Conservation (phyloP, 805 yeast species). For the Deakozyma indianensis region DNA sequence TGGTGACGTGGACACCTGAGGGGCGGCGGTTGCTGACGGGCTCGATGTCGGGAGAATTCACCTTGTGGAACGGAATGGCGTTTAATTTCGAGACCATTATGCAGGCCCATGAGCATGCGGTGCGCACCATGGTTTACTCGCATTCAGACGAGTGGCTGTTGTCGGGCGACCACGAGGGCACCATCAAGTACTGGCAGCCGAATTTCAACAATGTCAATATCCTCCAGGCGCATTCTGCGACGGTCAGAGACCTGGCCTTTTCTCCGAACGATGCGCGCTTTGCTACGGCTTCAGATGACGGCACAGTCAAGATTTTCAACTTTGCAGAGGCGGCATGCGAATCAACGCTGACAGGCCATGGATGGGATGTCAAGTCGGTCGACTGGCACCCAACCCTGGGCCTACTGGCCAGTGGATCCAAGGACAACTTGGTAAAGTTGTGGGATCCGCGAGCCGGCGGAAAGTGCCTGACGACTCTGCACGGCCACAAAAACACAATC, state of each 20-base stretch:
- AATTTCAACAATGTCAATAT: constrained; percentile 88
- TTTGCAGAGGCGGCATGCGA: constrained; percentile 79
- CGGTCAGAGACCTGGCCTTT: constrained; percentile 75
- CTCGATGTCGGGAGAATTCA: constrained; percentile 86
- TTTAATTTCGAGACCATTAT: constrained; percentile 92
- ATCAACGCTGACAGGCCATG: constrained; percentile 71
- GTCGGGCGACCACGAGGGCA: constrained; percentile 88
- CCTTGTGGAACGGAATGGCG: constrained; percentile 91
- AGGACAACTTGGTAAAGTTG: constrained; percentile 80
- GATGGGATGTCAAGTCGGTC: constrained; percentile 96
- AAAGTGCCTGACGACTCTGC: constrained; percentile 60
- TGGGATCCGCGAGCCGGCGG: constrained; percentile 87
- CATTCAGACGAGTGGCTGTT: constrained; percentile 90
- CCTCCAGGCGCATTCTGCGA: constrained; percentile 60
- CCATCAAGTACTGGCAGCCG: constrained; percentile 92
- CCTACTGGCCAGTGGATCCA: constrained; percentile 80
- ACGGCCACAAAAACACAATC: constrained; percentile 92
- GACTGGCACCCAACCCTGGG: constrained; percentile 95
- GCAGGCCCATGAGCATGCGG: constrained; percentile 96
- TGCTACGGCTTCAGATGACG: constrained; percentile 90
- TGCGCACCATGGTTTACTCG: constrained; percentile 64
- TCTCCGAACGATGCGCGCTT: constrained; percentile 84
- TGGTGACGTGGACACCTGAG: constrained; percentile 94
- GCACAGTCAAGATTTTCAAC: constrained; percentile 83
- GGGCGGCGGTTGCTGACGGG: constrained; percentile 85